Conservation (phyloP, 805 yeast species). For the Wickerhamomyces canadensis region DNA sequence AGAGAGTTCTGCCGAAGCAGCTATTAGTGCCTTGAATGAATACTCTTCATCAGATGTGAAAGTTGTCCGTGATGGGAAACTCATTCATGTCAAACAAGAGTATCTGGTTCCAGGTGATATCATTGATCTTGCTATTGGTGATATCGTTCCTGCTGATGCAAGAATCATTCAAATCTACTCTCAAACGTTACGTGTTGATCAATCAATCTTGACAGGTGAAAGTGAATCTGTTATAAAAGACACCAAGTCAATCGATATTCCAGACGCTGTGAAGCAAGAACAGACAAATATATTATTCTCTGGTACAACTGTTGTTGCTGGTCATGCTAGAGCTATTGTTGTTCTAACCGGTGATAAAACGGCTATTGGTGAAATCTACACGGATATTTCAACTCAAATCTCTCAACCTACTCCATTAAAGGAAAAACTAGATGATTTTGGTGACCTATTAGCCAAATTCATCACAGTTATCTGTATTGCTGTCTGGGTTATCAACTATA, state of each 20-base stretch:
- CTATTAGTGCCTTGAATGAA: constrained; percentile 43
- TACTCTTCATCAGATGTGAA: constrained; percentile 43
- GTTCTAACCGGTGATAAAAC: constrained; percentile 42
- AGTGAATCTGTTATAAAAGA: constrained; percentile 35
- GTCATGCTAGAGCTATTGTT: constrained; percentile 40
- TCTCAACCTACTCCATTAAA: constrained; percentile 31
- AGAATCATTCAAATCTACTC: constrained; percentile 34
- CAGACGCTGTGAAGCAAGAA: constrained; percentile 32
- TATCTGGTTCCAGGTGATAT: constrained; percentile 43
- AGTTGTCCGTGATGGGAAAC: constrained; percentile 38
- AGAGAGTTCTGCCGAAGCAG: constrained; percentile 44
- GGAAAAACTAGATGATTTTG: constrained; percentile 32
- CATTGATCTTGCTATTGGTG: constrained; percentile 33
- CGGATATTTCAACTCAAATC: constrained; percentile 36
- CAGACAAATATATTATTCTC: constrained; percentile 40
- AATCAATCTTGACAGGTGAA: constrained; percentile 46
- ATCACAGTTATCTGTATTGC: constrained; percentile 41
- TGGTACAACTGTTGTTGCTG: constrained; percentile 40
- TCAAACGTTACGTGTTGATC: constrained; percentile 38
- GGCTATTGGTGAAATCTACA: constrained; percentile 43
- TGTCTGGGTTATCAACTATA: constrained; percentile 39
- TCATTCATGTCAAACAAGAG: constrained; percentile 36
- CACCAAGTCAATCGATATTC: constrained; percentile 21
- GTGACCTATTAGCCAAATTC: constrained; percentile 36
- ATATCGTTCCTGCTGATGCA: constrained; percentile 44